Evolutionary conservation across 768 basidiomycete genomes (phyloP), one percentile per base, ranked within the genome.

Genomic region (Cantharellus anzutake): DNA sequence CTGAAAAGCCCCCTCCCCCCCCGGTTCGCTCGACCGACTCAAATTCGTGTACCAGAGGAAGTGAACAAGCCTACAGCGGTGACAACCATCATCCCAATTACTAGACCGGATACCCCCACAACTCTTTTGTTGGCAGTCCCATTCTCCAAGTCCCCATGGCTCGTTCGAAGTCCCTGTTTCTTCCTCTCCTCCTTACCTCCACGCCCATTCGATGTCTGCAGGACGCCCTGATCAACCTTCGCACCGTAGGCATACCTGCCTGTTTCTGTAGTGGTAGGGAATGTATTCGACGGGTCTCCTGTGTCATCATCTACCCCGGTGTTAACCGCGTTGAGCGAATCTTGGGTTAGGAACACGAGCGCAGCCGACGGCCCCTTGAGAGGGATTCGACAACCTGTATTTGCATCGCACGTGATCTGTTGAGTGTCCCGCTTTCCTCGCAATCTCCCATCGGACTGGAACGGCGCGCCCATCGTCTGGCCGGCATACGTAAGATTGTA

Each of bases 401-500:
- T 61, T 41, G 67, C 65, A 20, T 66, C 64, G 60, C 71, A 73
- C 2, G 63, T 51, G 53, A 73, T 67, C 2, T 65, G 67, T 7
- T 66, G 59, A 2, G 71, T 72, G 3, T 61, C 48, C 3, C 60
- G 50, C 4, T 63, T 60, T 20, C 70, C 69, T 39, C 64, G 64
- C 14, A 73, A 64, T 50, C 67, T 60, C 2, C 72, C 72, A 60
- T 73, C 71, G 5, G 70, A 70, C 2, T 63, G 61, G 61, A 68
- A 70, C 3, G 67, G 66, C 0, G 64, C 64, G 20, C 57, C 57
- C 42, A 71, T 61, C 0, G 68, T 70, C 62, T 73, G 72, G 29
- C 67, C 67, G 2, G 71, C 72, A 71, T 71, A 73, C 7, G 68
- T 71, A 63, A 73, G 72, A 53, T 71, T 66, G 61, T 68, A 71